A percentile compares a stretch with the other conserved stretches of the same genome.
Conservation (phyloP, 208 protist species). For the Acanthamoeba healyi region DNA sequence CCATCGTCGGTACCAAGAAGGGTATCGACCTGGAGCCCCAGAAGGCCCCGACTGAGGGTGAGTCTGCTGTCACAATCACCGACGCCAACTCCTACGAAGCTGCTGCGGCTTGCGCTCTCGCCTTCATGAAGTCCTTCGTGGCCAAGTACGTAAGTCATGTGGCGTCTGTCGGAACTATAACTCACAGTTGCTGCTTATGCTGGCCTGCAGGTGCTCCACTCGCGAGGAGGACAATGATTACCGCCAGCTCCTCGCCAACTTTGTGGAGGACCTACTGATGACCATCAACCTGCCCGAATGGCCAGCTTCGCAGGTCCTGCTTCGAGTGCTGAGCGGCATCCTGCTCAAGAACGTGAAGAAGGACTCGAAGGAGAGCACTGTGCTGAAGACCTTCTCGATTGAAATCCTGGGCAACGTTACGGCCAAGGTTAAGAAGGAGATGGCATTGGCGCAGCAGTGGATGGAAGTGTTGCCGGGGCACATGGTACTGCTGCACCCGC, state of each 20-base stretch:
- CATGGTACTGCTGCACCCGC: background rate
- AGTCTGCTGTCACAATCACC: background rate
- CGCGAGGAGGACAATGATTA: conserved; percentile 72
- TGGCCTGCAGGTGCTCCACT: conserved; percentile 62
- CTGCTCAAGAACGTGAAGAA: conserved; percentile 68
- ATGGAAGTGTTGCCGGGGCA: conserved; percentile 18
- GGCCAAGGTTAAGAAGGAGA: conserved; percentile 58
- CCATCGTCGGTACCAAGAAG: conserved; percentile 14
- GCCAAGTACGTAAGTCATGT: background rate
- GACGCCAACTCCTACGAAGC: conserved; percentile 67
- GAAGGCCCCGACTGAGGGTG: background rate
- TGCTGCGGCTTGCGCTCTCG: conserved; percentile 41
- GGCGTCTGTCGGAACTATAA: background rate
- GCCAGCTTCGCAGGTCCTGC: conserved; percentile 61
- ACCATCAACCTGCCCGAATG: conserved; percentile 70
- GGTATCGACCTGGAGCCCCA: conserved; percentile 19
- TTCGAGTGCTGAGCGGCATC: conserved; percentile 54
- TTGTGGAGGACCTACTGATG: conserved; percentile 58
- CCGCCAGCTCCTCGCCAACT: conserved; percentile 47
- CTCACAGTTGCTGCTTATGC: background rate
- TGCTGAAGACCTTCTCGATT: conserved; percentile 67
- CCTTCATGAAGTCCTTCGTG: conserved; percentile 70
- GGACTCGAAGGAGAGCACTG: conserved; percentile 55
- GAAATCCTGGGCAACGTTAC: conserved; percentile 31
- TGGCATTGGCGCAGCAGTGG: conserved; percentile 45